Conservation (phyloP, 768 basidiomycete genomes). For the Lactarius sp. region DNA sequence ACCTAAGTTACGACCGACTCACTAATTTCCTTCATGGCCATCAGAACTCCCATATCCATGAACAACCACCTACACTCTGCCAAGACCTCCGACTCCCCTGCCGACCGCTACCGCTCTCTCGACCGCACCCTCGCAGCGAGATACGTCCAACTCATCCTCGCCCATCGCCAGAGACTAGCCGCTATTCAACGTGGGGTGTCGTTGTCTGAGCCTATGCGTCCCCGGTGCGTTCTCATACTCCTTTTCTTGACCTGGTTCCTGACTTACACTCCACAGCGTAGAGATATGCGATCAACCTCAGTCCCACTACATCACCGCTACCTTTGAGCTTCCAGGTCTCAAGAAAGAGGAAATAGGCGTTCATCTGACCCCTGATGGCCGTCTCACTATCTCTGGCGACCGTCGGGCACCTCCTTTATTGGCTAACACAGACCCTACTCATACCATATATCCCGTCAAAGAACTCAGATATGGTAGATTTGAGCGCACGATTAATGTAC, state of each 20-base stretch:
- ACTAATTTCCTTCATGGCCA: conserved; percentile 14
- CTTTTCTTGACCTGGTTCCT: neutral
- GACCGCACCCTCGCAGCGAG: conserved; percentile 22
- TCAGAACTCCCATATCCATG: conserved; percentile 15
- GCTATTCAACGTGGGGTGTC: conserved; percentile 3
- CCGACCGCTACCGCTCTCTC: conserved; percentile 17
- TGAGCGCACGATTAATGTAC: conserved; percentile 24
- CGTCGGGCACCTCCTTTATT: conserved; percentile 28
- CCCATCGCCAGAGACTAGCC: conserved; percentile 21
- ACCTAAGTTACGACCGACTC: neutral
- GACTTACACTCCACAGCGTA: conserved; percentile 32
- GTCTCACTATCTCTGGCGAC: conserved; percentile 47
- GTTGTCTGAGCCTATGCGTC: conserved; percentile 16
- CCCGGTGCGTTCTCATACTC: conserved; percentile 15
- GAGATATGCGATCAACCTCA: conserved; percentile 44
- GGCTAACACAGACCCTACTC: conserved; percentile 6
- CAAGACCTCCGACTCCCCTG: neutral
- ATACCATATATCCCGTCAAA: conserved; percentile 18
- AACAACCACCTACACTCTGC: conserved; percentile 5
- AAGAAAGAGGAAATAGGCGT: conserved; percentile 45
- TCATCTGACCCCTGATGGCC: conserved; percentile 41
- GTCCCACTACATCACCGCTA: conserved; percentile 42
- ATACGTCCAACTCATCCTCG: conserved; percentile 23
- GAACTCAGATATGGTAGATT: conserved; percentile 26
- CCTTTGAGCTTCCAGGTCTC: conserved; percentile 53